Evolutionary conservation across 495 filamentous ascomycete species (phyloP).

Genomic region (Astrocystis sublimbata): DNA sequence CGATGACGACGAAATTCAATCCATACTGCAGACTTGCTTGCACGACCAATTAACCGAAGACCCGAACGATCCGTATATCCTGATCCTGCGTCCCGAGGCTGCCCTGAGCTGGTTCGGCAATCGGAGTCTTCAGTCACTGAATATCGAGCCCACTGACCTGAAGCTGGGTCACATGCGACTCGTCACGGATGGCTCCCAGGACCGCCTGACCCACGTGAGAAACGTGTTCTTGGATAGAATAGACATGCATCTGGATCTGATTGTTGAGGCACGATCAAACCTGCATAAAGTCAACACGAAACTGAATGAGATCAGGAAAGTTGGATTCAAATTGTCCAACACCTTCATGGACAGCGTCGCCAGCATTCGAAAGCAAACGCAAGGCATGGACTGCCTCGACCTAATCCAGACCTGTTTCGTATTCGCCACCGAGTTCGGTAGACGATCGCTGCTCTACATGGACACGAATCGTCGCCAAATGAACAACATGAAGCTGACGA

Average conservation of each 20-base stretch:
- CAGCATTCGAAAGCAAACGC: conserved; percentile 81
- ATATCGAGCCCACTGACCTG: conserved; percentile 80
- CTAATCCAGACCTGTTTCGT: conserved; percentile 98
- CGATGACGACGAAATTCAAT: conserved; percentile 77
- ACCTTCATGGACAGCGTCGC: conserved; percentile 99
- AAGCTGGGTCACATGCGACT: conserved; percentile 85
- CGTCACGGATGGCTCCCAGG: conserved; percentile 83
- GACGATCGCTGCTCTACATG: conserved; percentile 88
- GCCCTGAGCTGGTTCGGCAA: conserved; percentile 81
- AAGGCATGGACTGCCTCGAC: conserved; percentile 85
- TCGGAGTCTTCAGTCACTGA: conserved; percentile 65
- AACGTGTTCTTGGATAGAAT: conserved; percentile 72
- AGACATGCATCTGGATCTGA: conserved; percentile 78
- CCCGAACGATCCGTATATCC: conserved; percentile 72
- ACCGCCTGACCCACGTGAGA: conserved; percentile 75
- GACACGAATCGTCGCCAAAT: conserved; percentile 89
- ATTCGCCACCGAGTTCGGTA: conserved; percentile 96
- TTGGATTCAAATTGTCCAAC: conserved; percentile 95
- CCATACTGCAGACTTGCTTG: conserved; percentile 84
- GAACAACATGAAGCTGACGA: conserved; percentile 93
- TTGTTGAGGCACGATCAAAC: conserved; percentile 91
- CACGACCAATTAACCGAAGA: conserved; percentile 77
- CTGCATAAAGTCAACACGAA: conserved; percentile 87
- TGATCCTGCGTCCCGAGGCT: conserved; percentile 81
- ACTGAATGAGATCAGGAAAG: conserved; percentile 92